Evolutionary conservation across 2,329 filamentous ascomycete species (phyloP), one percentile per base, ranked within the genome.

Genomic region (Penicillium glabrum): DNA sequence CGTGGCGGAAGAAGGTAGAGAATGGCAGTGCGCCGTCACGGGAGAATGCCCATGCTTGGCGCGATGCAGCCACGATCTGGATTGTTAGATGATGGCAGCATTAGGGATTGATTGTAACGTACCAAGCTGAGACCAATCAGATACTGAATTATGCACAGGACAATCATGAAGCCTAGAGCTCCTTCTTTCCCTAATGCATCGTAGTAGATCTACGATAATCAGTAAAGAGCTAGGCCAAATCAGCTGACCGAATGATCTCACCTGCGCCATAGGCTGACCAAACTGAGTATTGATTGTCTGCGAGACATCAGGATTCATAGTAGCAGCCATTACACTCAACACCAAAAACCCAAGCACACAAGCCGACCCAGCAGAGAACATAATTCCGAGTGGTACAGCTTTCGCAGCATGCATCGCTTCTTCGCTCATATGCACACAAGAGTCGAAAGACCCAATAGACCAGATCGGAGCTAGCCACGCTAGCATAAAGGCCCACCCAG

Each of bases 31-130:
- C 85, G 2, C 83, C 83, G 63, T 87, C 85, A 24, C 85, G 80
- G 9, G 82, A 83, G 67, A 87, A 87, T 0, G 85, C 85, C 85
- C 85, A 88, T 29, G 77, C 79, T 70, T 87, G 85, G 6, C 85
- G 79, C 6, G 82, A 85, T 5, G 81, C 82, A 1, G 85, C 85
- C 3, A 86, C 80, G 3, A 84, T 71, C 70, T 77, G 65, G 4
- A 56, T 51, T 56, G 55, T 59, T 37, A 64, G 57, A 24, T 9
- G 54, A 57, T 19, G 19, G 19, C 33, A 6, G 2, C 4, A 19
- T 16, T 1, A 13, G 9, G n/a, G 27, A 23, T 24, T 16, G 7
- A 3, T 13, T 13, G 31, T 21, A 44, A 59, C 54, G 19, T 65
- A 75, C 73, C 56, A 86, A 79, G 39, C 80, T 83, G 3, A 86